Evolutionary conservation across 2,329 filamentous ascomycete species (phyloP), one percentile per base, ranked within the genome.

Genomic region (Colletotrichum siamense): DNA sequence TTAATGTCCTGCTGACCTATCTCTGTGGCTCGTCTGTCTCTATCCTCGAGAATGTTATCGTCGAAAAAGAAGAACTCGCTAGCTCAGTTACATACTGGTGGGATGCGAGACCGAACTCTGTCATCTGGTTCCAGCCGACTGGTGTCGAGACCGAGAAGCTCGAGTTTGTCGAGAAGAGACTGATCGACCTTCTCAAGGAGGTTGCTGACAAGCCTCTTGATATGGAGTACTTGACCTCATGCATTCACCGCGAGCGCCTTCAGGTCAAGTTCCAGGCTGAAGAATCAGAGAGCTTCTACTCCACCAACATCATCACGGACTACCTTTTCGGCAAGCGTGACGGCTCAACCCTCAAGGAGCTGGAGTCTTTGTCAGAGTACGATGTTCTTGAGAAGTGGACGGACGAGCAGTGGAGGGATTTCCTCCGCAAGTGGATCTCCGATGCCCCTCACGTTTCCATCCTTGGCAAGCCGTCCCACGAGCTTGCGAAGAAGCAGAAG

Each of bases 21-120:
- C 91, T 99, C 22, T 95, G 95, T 78, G 97, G 96, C 8, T 99
- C 97, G 1, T 98, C 98, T 1, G 95, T 98, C 4, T 96, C 96
- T 1, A 89, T 99, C 2, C 88, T 99, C 8, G 96, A 99, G 82
- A 99, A 99, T 79, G 91, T 93, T 22, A 90, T 99, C 77, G 97
- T 99, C 3, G 97, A 99, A 82, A 95, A 94, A 80, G 96, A 99
- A 84, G 95, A 98, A 79, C 91, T 99, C 62, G 95, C 96, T 5
- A 98, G 96, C 85, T 95, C 94, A 8, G 93, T 99, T 13, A 93
- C 93, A 65, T 96, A 94, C 83, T 94, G 92, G 84, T 94, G 92
- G 80, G 96, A 98, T 78, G 91, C 92, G 30, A 92, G 96, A 65
- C 95, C 96, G 4, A 94, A 95, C 79, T 94, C 93, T 15, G 91